phyloP scores from a whole-genome alignment of 129 eudicot species.

The Escallonia rubra region DNA sequence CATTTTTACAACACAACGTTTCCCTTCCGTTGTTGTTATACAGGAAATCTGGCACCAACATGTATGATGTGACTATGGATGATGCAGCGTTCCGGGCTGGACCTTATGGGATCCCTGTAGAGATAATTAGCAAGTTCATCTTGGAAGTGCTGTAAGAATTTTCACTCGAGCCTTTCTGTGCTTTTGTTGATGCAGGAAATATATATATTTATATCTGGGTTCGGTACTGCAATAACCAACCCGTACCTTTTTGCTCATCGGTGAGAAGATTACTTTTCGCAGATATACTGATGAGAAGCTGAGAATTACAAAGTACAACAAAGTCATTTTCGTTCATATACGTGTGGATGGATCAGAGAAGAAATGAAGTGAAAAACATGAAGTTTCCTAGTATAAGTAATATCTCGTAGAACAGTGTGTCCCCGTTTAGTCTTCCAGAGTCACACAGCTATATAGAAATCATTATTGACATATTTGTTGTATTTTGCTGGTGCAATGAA shows the following conservation, averaged over 20 bases:
- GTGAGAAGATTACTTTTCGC: slow-evolving; percentile 12
- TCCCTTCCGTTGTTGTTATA: slow-evolving; percentile 1
- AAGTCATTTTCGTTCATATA: slow-evolving; percentile 70
- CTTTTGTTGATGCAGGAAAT: neutral
- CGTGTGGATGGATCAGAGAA: slow-evolving; percentile 35
- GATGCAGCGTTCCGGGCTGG: slow-evolving; percentile 88
- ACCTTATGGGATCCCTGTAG: slow-evolving; percentile 75
- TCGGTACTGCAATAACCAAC: too few relatives aligned
- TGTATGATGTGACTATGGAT: slow-evolving; percentile 79
- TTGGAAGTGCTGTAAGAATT: slow-evolving; percentile 66
- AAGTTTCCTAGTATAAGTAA: too few relatives aligned
- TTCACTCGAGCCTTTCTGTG: neutral
- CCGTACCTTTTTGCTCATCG: too few relatives aligned
- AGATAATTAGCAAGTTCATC: slow-evolving; percentile 62
- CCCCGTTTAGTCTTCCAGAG: too few relatives aligned
- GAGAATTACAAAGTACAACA: slow-evolving; percentile 65
- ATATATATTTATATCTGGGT: too few relatives aligned
- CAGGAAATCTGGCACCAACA: slow-evolving; percentile 60
- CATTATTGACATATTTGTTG: too few relatives aligned
- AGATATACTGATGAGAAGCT: slow-evolving; percentile 80
- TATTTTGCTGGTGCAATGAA: too few relatives aligned
- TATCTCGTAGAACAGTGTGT: too few relatives aligned
- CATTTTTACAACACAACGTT: too few relatives aligned
- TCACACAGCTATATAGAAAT: too few relatives aligned
- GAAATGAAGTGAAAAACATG: slow-evolving; percentile 1